Evolutionary conservation across 257 asterid genomes (phyloP), one percentile per base, ranked within the genome.

Genomic region (Mentha longifolia): DNA sequence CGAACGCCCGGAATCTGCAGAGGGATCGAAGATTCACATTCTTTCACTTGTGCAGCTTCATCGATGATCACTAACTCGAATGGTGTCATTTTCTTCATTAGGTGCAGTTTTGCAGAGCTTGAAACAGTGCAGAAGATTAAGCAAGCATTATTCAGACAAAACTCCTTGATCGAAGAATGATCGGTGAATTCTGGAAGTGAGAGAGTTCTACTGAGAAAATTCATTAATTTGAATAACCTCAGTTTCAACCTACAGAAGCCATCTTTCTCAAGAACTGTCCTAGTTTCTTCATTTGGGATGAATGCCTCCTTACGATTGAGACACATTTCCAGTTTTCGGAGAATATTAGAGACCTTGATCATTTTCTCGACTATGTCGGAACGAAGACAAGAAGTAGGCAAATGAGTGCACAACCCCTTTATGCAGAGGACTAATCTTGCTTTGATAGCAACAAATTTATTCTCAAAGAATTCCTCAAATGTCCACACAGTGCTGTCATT

Each of bases 11-110:
- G 75, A 45, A 91, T 77, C 81, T 84, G 96, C 62, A 89, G 84
- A 16, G 97, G 92, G 10, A 91, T 84, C n/a, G 78, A 61, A 19
- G 96, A 89, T 65, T 91, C 97, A 12, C 96, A 88, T 70, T 91
- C 96, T 74, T 91, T 91, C 42, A 85, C 76, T 71, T 91, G 97
- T 47, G 96, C 97, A 50, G 97, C 97, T 82, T 91, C 97, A 79
- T 91, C 95, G 43, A 91, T 78, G 59, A 91, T 72, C 78, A 91
- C 78, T 75, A 89, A 11, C 10, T 91, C 82, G 12, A 84, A 10
- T 9, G 85, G 81, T 5, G 43, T 35, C 83, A 79, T 61, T 3
- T 65, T 74, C 22, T 46, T 30, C 1, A 47, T 66, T 45, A 0
- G 10, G 46, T 76, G 82, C 82, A 91, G 68, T 45, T 80, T 85